Evolutionary conservation across 2,329 filamentous ascomycete genomes (phyloP).

Genomic region (Aspergillus thermomutatus): DNA sequence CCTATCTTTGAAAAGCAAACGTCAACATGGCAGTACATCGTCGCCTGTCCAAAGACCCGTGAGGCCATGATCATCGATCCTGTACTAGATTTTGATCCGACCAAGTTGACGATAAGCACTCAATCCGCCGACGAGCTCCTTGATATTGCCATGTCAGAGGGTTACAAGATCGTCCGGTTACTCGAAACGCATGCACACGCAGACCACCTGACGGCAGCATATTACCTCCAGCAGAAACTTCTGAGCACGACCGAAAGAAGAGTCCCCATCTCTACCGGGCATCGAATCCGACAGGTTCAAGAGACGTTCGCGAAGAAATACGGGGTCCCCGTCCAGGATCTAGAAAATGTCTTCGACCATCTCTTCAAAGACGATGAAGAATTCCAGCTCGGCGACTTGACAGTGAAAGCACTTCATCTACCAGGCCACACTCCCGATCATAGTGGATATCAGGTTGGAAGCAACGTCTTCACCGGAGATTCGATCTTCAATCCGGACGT

Average conservation of each 20-base stretch:
- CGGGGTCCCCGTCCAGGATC: slow-evolving; percentile 43
- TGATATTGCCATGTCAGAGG: slow-evolving; percentile 35
- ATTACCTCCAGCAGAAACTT: slow-evolving; percentile 52
- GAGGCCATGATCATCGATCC: slow-evolving; percentile 57
- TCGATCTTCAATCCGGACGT: slow-evolving; percentile 52
- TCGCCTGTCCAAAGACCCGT: slow-evolving; percentile 49
- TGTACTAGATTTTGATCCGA: slow-evolving; percentile 54
- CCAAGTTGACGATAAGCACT: slow-evolving; percentile 43
- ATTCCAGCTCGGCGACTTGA: slow-evolving; percentile 50
- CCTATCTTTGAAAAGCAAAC: slow-evolving; percentile 42
- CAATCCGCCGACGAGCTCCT: slow-evolving; percentile 52
- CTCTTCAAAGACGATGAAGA: slow-evolving; percentile 54
- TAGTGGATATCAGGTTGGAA: slow-evolving; percentile 55
- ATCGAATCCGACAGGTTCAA: slow-evolving; percentile 53
- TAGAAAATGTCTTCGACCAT: slow-evolving; percentile 49
- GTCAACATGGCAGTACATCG: slow-evolving; percentile 59
- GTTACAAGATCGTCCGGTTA: slow-evolving; percentile 48
- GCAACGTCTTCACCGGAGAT: slow-evolving; percentile 49
- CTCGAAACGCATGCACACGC: slow-evolving; percentile 62
- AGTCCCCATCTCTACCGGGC: slow-evolving; percentile 55
- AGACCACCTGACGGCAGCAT: slow-evolving; percentile 56
- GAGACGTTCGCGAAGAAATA: slow-evolving; percentile 50
- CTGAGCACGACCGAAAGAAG: slow-evolving; percentile 24
- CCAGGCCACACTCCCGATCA: slow-evolving; percentile 62
- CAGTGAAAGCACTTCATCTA: slow-evolving; percentile 50